These are phyloP conservation scores for Cochlearia excelsa DNA, from an alignment of 345 rosid genomes.

Conservation along the genomic window DNA sequence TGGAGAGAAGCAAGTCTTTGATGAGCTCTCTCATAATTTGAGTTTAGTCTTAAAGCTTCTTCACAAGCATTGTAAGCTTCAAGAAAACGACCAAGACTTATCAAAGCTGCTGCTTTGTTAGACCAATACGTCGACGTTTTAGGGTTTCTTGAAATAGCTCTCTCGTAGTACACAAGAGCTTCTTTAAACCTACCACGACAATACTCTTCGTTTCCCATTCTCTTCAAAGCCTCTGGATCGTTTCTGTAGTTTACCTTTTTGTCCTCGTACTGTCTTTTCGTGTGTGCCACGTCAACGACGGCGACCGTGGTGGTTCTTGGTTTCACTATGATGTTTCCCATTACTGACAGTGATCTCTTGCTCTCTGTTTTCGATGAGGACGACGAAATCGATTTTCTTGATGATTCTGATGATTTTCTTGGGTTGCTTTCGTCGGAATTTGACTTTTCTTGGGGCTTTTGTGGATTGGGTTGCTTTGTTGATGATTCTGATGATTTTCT, in stretches of 20 bases:
- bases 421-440: constrained; percentile 26
- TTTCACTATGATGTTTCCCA: constrained; percentile 77
- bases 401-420: constrained; percentile 37
- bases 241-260: constrained; percentile 31
- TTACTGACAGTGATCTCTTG: constrained; percentile 34
- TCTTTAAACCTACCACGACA: constrained; percentile 64
- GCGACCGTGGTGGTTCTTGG: constrained; percentile 32
- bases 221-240: constrained; percentile 67
- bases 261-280: constrained; percentile 26
- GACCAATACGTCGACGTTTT: constrained; percentile 68
- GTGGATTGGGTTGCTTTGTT: constrained; percentile 24
- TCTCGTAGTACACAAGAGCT: constrained; percentile 72
- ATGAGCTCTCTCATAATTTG: constrained; percentile 64
- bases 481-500: constrained; percentile 29
- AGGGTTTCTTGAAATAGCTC: constrained; percentile 63
- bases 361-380: constrained; percentile 34
- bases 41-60: constrained; percentile 69
- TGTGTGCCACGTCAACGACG: constrained; percentile 25
- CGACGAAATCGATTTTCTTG: constrained; percentile 46
- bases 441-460: constrained; percentile 22
- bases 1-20: constrained; percentile 60
- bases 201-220: constrained; percentile 73
- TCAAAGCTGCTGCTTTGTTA: constrained; percentile 84
- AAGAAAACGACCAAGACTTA: constrained; percentile 62
- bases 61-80: constrained; percentile 76